A percentile compares a stretch with the other conserved stretches of the same genome.
These are phyloP conservation scores for Incumbomyces lentus DNA, from an alignment of 2,329 filamentous ascomycete species.

Conservation along the genomic window DNA sequence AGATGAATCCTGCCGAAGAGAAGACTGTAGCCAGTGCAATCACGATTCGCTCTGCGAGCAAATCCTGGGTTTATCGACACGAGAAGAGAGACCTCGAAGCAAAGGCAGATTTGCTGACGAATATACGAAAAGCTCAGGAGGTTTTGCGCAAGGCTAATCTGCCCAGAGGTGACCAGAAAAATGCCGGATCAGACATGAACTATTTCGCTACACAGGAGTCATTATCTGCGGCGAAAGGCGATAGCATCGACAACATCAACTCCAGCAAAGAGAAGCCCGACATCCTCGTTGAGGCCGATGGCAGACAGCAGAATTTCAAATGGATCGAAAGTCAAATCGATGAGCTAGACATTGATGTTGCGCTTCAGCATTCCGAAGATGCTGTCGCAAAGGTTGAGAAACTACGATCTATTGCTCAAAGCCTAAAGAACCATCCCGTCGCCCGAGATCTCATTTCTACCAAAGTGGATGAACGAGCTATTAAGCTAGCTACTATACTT, in stretches of 20 bases:
- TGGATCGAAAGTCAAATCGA: conserved; percentile 96
- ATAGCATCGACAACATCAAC: conserved; percentile 67
- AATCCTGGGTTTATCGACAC: conserved; percentile 89
- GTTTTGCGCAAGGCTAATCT: conserved; percentile 79
- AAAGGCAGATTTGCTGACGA: conserved; percentile 71
- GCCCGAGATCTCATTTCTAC: conserved; percentile 87
- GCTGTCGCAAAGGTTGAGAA: conserved; percentile 78
- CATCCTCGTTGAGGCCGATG: conserved; percentile 89
- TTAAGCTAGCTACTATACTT: conserved; percentile 64
- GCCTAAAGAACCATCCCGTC: conserved; percentile 72
- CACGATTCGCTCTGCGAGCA: conserved; percentile 78
- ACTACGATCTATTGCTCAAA: conserved; percentile 65
- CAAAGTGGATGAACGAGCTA: conserved; percentile 78
- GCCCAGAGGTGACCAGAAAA: conserved; percentile 34
- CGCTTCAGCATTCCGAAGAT: conserved; percentile 75
- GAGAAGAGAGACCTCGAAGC: conserved; percentile 69
- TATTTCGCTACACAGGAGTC: conserved; percentile 74
- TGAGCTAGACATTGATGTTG: conserved; percentile 90
- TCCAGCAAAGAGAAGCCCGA: conserved; percentile 56
- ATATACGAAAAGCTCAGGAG: conserved; percentile 85
- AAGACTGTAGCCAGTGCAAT: conserved; percentile 68
- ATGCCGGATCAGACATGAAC: conserved; percentile 51
- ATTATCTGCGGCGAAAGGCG: conserved; percentile 65
- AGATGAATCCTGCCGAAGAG: conserved; percentile 39
- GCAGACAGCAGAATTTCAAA: conserved; percentile 88